Percentiles rank a stretch among this genome's conserved stretches.
Conservation (phyloP, 495 filamentous ascomycete genomes). For the Echria macrotheca region DNA sequence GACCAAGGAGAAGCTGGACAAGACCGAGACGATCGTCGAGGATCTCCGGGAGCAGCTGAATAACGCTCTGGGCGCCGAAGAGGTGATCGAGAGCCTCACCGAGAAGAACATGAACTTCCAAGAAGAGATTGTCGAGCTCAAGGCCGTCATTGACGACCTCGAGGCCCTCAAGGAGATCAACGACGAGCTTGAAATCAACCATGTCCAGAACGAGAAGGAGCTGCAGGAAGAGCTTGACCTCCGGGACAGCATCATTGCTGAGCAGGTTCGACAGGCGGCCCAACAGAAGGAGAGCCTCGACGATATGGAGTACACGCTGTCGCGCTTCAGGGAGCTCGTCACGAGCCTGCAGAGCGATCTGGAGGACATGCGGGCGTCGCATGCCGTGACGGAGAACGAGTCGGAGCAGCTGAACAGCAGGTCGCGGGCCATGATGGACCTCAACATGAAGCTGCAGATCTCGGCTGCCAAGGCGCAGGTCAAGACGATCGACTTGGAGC, state of each 20-base stretch:
- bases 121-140: conserved; percentile 77
- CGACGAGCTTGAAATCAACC: conserved; percentile 90
- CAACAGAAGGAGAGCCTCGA: conserved; percentile 71
- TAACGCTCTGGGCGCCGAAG: conserved; percentile 76
- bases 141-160: conserved; percentile 73
- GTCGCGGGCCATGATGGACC: conserved; percentile 89
- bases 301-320: conserved; percentile 84
- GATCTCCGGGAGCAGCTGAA: conserved; percentile 90
- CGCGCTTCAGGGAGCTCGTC: conserved; percentile 82
- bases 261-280: conserved; percentile 60
- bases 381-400: conserved; percentile 87
- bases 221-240: conserved; percentile 89
- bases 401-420: conserved; percentile 78
- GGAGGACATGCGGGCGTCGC: conserved; percentile 84
- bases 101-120: conserved; percentile 76
- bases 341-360: conserved; percentile 79
- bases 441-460: conserved; percentile 87
- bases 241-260: conserved; percentile 68
- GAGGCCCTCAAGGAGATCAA: conserved; percentile 84
- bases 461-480: conserved; percentile 86
- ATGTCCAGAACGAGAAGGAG: conserved; percentile 87
- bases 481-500: conserved; percentile 88
- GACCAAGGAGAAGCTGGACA: conserved; percentile 63
- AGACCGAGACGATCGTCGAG: conserved; percentile 71
- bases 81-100: conserved; percentile 88